Conservation (phyloP, 768 basidiomycete genomes). For the Phaeotremella fagi region DNA sequence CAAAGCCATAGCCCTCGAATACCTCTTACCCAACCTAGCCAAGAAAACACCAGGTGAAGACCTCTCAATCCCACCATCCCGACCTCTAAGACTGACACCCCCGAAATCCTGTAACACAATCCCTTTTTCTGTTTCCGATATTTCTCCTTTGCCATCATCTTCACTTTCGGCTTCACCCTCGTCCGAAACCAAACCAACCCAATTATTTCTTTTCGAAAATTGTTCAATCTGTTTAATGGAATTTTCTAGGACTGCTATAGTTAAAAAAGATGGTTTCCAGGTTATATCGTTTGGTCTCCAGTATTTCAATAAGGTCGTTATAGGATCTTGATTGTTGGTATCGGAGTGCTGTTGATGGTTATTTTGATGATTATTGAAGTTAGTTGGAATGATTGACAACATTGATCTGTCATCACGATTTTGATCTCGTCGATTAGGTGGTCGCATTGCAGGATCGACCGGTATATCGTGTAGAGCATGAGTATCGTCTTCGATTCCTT, state of each 20-base stretch:
- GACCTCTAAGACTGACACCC: constrained; percentile 12
- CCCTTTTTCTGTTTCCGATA: not conserved
- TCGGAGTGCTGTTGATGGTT: not conserved
- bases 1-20: constrained; percentile 32
- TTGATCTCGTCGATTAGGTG: constrained; percentile 33
- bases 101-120: constrained; percentile 19
- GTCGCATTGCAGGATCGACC: constrained; percentile 16
- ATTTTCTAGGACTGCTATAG: constrained; percentile 34
- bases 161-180: constrained; percentile 14
- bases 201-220: constrained; percentile 11
- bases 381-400: constrained; percentile 2
- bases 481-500: not conserved
- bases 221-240: constrained; percentile 31
- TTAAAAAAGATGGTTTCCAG: constrained; percentile 37
- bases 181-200: constrained; percentile 25
- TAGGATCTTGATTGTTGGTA: not conserved
- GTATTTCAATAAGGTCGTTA: not conserved
- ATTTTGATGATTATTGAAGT: constrained; percentile 5
- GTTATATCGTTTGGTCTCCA: constrained; percentile 37
- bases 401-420: constrained; percentile 15
- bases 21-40: constrained; percentile 34
- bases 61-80: constrained; percentile 13
- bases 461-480: constrained; percentile 6
- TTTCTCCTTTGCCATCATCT: not conserved
- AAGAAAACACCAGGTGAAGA: constrained; percentile 29